Evolutionary conservation across 805 yeast species (phyloP), one percentile per base, ranked within the genome.

Genomic region (Saccharomycopsis schoenii): DNA sequence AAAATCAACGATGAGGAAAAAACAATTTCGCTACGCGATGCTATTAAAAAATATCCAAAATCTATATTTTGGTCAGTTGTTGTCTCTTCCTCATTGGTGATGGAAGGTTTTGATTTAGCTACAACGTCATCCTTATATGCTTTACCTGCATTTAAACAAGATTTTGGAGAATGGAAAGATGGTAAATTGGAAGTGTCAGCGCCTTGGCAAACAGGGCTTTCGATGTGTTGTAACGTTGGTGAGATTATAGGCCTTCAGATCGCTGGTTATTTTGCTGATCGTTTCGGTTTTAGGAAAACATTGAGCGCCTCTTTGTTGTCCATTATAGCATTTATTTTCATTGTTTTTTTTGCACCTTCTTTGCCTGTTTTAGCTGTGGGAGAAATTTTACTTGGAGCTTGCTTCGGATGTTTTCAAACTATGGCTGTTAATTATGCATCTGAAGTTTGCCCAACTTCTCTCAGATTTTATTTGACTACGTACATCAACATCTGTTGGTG

Each of bases 341-440:
- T 80, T 54, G 72, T 73, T 56, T 80, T 80, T 66, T 81, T 80
- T 67, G 78, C 83, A 37, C 72, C 74, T 9, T 71, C 68, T 62
- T 62, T 74, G 29, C 71, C 71, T 10, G 74, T 73, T 63, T 70
- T 79, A 52, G 71, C 75, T 36, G 73, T 71, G 14, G 81, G 81
- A 57, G 78, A 78, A 63, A 66, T 77, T 24, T 67, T 78, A 11
- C 69, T 76, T 36, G 83, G 82, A 63, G 62, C 82, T 40, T 75
- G 78, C 9, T 82, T 84, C 83, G 86, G 87, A 58, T 74, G 75
- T n/a, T 81, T 81, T 66, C 81, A 77, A 61, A 75, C 81, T 37
- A 68, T 83, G 65, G 73, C 82, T 2, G 79, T 81, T 10, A 70
- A 82, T 2, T 83, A 83, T 67, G 82, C 85, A n/a, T 74, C 83